These are phyloP conservation scores for Penicillium turbatum DNA, from an alignment of 495 filamentous ascomycete genomes.

Conservation along the genomic window DNA sequence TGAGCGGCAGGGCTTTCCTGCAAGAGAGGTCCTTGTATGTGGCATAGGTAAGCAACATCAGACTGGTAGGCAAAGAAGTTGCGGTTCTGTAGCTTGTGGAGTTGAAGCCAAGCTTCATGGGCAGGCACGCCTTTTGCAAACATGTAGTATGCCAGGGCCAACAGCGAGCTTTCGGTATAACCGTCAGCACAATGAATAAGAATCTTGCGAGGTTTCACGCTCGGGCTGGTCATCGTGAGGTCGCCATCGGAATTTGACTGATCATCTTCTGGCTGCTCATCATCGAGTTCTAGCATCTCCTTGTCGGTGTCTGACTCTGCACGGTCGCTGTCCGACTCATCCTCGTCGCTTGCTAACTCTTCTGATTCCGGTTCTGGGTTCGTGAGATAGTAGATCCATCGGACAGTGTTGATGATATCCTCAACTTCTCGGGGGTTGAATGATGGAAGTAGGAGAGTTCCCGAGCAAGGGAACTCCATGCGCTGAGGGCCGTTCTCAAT, in stretches of 20 bases:
- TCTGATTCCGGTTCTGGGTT: constrained; percentile 49
- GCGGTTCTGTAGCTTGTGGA: constrained; percentile 75
- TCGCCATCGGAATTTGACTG: constrained; percentile 58
- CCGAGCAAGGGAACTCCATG: constrained; percentile 88
- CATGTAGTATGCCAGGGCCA: constrained; percentile 87
- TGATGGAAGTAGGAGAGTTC: constrained; percentile 76
- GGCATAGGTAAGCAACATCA: constrained; percentile 73
- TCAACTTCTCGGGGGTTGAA: constrained; percentile 77
- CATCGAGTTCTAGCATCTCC: constrained; percentile 37
- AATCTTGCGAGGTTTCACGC: constrained; percentile 53
- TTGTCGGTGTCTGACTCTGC: constrained; percentile 52
- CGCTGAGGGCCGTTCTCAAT: constrained; percentile 53
- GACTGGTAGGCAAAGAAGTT: constrained; percentile 96
- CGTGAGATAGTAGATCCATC: constrained; percentile 81
- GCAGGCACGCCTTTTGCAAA: constrained; percentile 77
- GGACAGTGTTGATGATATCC: constrained; percentile 76
- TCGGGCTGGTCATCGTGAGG: constrained; percentile 41
- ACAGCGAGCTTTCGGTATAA: constrained; percentile 88
- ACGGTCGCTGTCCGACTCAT: constrained; percentile 46
- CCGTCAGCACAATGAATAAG: constrained; percentile 93
- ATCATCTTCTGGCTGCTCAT: constrained; percentile 23
- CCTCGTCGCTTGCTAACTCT: constrained; percentile 49
- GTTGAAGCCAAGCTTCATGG: constrained; percentile 77
- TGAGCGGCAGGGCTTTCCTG: constrained; percentile 44
- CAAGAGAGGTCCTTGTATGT: constrained; percentile 69